Percentiles rank a stretch among this genome's conserved stretches.
Evolutionary conservation across 1,139 yeast genomes (phyloP).

Genomic region (Suhomyces panamericanus): DNA sequence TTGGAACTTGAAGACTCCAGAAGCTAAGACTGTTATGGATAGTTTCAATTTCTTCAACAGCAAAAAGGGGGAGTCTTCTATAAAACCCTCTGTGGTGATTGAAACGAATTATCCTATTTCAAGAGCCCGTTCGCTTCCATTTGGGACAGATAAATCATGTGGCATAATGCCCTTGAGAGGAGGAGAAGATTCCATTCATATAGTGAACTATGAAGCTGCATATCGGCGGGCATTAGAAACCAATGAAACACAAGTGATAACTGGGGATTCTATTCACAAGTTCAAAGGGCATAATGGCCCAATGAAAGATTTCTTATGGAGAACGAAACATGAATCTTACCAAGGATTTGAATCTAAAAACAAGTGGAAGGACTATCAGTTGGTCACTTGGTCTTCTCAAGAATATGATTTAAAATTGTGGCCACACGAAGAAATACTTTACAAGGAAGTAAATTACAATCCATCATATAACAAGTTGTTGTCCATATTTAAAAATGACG

Average conservation of each 20-base stretch:
- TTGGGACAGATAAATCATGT: slow-evolving; percentile 75
- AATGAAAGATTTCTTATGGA: slow-evolving; percentile 85
- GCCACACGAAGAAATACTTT: slow-evolving; percentile 66
- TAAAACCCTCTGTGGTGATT: slow-evolving; percentile 58
- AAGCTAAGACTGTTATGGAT: slow-evolving; percentile 18
- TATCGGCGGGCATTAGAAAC: slow-evolving; percentile 37
- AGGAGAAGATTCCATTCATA: slow-evolving; percentile 72
- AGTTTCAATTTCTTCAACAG: slow-evolving; percentile 28
- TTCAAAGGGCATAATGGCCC: slow-evolving; percentile 85
- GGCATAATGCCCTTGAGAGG: slow-evolving; percentile 90
- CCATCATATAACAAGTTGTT: slow-evolving; percentile 37
- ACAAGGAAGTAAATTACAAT: slow-evolving; percentile 58
- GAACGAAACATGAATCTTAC: slow-evolving; percentile 51
- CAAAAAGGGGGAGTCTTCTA: slow-evolving; percentile 11
- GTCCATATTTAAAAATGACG: slow-evolving; percentile 21
- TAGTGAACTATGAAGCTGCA: slow-evolving; percentile 57
- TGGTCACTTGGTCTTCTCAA: slow-evolving; percentile 86
- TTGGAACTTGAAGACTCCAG: slow-evolving; percentile 63
- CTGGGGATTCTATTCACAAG: slow-evolving; percentile 49
- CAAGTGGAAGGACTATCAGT: slow-evolving; percentile 79
- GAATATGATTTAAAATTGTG: slow-evolving; percentile 84
- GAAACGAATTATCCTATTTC: slow-evolving; percentile 81
- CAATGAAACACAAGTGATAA: slow-evolving; percentile 30
- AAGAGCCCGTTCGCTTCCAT: slow-evolving; percentile 84
- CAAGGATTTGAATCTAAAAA: slow-evolving; percentile 41